Evolutionary conservation across 2,329 filamentous ascomycete species (phyloP).

Genomic region (Dactylonectria macrodidyma): DNA sequence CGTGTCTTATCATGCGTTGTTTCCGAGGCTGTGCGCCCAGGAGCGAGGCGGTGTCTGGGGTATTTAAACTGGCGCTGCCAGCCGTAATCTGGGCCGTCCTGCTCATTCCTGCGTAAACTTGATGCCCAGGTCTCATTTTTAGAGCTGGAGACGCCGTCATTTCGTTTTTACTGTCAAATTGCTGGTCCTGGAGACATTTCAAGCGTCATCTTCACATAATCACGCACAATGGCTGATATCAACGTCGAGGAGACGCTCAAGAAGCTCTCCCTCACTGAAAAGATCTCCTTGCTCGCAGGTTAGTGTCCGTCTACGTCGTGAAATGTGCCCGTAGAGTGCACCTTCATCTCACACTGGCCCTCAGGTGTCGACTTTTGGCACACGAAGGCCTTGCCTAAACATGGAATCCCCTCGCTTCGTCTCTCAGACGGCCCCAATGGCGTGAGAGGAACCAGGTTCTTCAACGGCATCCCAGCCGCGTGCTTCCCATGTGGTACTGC

Average conservation of each 20-base stretch:
- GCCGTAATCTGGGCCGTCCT: background rate
- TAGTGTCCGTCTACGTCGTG: slow-evolving; percentile 28
- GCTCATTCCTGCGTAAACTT: slow-evolving; percentile 17
- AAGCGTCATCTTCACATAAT: background rate
- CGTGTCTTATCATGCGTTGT: background rate
- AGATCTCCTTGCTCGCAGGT: slow-evolving; percentile 68
- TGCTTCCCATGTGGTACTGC: slow-evolving; percentile 73
- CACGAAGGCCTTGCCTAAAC: slow-evolving; percentile 71
- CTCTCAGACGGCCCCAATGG: slow-evolving; percentile 80
- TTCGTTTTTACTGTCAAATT: background rate
- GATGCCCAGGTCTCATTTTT: background rate
- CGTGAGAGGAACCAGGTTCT: slow-evolving; percentile 77
- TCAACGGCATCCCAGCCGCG: slow-evolving; percentile 73
- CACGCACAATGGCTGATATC: slow-evolving; percentile 62
- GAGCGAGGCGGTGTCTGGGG: slow-evolving; percentile 4
- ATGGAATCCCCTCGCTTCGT: slow-evolving; percentile 75
- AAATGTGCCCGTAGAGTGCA: background rate
- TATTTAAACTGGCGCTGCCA: slow-evolving; percentile 11
- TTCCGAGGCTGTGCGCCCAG: background rate
- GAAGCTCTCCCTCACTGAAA: slow-evolving; percentile 67
- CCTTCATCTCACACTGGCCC: background rate
- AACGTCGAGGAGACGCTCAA: slow-evolving; percentile 69
- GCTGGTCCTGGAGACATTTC: background rate
- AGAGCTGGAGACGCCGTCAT: background rate
- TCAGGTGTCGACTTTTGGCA: slow-evolving; percentile 79